These are phyloP conservation scores for Cladosporium sp. DNA, from an alignment of 2,329 filamentous ascomycete species.

Conservation along the genomic window DNA sequence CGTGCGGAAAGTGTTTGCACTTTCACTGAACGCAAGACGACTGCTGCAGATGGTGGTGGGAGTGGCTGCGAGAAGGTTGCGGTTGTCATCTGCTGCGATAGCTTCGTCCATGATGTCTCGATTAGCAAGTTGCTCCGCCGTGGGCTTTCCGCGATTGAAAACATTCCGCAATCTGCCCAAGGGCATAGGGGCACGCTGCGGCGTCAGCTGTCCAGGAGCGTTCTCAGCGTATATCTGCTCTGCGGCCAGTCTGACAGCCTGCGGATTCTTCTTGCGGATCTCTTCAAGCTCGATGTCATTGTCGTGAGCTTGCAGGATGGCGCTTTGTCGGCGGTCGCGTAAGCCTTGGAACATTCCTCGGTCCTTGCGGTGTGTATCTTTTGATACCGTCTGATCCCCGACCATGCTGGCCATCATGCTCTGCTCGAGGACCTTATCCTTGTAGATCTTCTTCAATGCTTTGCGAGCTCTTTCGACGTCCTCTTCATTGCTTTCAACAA, in stretches of 20 bases:
- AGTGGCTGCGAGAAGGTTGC: constrained; percentile 12
- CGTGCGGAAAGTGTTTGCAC: constrained; percentile 13
- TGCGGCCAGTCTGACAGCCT: constrained; percentile 18
- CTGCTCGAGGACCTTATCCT: constrained; percentile 11
- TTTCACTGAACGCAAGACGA: constrained; percentile 14
- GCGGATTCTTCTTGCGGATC: constrained; percentile 11
- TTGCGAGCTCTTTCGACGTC: constrained; percentile 4
- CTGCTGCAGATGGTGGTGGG: constrained; percentile 6
- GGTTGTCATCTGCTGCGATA: neutral
- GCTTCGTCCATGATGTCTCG: neutral
- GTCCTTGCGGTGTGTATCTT: neutral
- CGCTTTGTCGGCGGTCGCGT: constrained; percentile 9
- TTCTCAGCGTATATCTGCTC: constrained; percentile 1
- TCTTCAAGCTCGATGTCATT: constrained; percentile 21
- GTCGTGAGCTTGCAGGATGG: neutral
- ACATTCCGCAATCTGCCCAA: neutral
- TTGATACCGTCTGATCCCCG: no score
- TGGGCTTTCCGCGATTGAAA: constrained; percentile 5
- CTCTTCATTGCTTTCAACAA: neutral
- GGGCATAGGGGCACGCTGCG: neutral
- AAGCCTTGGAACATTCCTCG: neutral
- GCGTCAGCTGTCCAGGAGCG: neutral
- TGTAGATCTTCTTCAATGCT: constrained; percentile 13
- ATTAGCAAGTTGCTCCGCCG: neutral
- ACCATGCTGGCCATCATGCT: neutral